Percentiles rank a stretch among this genome's conserved stretches.
Evolutionary conservation across 495 filamentous ascomycete species (phyloP).

Genomic region (Baudoinia panamericana): DNA sequence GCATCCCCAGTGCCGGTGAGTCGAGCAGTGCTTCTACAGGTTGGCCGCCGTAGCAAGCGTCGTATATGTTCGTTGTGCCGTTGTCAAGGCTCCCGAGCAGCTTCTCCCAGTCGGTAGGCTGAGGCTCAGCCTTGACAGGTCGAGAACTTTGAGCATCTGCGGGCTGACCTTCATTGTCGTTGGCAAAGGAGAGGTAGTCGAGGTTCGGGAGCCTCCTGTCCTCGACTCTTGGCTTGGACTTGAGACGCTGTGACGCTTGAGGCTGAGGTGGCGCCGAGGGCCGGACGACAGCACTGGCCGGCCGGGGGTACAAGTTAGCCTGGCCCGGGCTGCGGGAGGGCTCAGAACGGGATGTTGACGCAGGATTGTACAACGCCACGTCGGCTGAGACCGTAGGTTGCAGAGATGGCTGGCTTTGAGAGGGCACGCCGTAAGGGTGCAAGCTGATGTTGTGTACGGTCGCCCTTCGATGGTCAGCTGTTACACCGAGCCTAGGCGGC

Average conservation of each 20-base stretch:
- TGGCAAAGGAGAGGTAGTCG: conserved; percentile 40
- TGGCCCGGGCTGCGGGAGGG: conserved; percentile 25
- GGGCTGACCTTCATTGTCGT: conserved; percentile 16
- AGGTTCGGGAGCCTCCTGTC: conserved; percentile 38
- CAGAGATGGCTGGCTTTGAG: conserved; percentile 25
- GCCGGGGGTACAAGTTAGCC: conserved; percentile 14
- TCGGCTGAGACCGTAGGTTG: too few species aligned
- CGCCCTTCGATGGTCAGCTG: conserved; percentile 15
- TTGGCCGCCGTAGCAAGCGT: conserved; percentile 60
- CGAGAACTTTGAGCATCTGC: conserved; percentile 6
- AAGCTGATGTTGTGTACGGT: conserved; percentile 20
- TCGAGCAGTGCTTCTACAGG: conserved; percentile 37
- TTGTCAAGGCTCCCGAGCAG: conserved; percentile 65
- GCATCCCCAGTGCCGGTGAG: conserved; percentile 25
- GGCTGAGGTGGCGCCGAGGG: conserved; percentile 17
- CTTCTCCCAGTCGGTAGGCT: conserved; percentile 61
- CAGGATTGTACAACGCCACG: conserved; percentile 24
- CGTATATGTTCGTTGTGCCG: conserved; percentile 67
- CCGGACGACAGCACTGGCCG: not conserved
- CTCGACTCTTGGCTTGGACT: conserved; percentile 2
- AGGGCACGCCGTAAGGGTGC: conserved; percentile 11
- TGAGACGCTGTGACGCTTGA: conserved; percentile 2
- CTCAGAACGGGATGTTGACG: conserved; percentile 25
- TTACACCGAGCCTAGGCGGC: conserved; percentile 12
- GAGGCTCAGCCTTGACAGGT: conserved; percentile 21